Evolutionary conservation across 2,329 filamentous ascomycete species (phyloP).

Genomic region (Sporothrix humicola): DNA sequence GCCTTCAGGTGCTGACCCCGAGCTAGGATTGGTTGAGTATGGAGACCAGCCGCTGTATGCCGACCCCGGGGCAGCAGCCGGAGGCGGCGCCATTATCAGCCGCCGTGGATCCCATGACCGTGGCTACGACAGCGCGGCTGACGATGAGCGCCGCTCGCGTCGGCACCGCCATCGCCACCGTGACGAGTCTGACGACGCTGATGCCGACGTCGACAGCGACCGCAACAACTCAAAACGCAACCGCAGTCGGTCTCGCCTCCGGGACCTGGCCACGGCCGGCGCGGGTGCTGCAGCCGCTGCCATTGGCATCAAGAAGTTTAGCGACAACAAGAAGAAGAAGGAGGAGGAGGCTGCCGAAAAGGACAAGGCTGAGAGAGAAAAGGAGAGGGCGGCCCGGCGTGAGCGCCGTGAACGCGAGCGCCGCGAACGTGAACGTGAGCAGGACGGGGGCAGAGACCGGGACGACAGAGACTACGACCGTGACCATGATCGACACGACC

Average conservation of each 20-base stretch:
- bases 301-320: conserved; percentile 66
- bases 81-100: conserved; percentile 35
- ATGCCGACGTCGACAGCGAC: conserved; percentile 29
- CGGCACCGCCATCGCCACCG: conserved; percentile 1
- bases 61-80: conserved; percentile 44
- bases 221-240: conserved; percentile 23
- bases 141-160: conserved; percentile 39
- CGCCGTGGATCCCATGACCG: conserved; percentile 45
- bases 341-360: conserved; percentile 46
- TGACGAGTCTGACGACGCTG: conserved; percentile 38
- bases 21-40: conserved; percentile 73
- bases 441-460: conserved; percentile 25
- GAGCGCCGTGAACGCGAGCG: conserved; percentile 40
- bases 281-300: conserved; percentile 65
- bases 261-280: conserved; percentile 61
- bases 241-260: conserved; percentile 60
- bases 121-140: conserved; percentile 56
- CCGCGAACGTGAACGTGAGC: conserved; percentile 41
- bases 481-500: background rate
- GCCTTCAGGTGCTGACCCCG: conserved; percentile 59
- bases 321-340: conserved; percentile 55
- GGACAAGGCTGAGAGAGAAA: background rate
- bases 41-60: conserved; percentile 62
- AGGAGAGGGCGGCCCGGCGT: background rate
- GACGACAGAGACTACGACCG: conserved; percentile 45